Base-by-base conservation (phyloP, 257 asterid genomes). In the Schizonepeta tenuifolia region DNA sequence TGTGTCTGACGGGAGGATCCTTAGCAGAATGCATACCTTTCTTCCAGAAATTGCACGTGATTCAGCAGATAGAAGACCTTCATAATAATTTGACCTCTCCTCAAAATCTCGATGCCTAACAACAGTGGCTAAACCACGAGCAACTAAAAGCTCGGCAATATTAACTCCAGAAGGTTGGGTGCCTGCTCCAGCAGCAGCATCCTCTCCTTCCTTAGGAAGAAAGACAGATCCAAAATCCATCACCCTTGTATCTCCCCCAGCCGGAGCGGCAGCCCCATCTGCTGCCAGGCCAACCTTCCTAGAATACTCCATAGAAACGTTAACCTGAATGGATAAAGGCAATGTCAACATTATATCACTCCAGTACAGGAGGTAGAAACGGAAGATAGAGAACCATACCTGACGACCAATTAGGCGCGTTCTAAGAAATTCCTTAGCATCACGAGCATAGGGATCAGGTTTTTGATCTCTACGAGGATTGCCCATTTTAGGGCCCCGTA, bases 191-290 rank as follows among this genome's bases (percentile, higher is more conserved):
- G 85, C 71, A 46, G 85, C 73, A 67, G 86, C 88, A 77, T 50
- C 90, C 49, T 83, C 94, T 35, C 93, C 98, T 11, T 90, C 96
- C 87, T 92, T 92, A 11, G 81, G 40, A 74, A 88, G 86, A 86
- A 95, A 95, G 64, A 95, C 89, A 8, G 99, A 70, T 77, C 99
- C 99, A 82, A 95, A 95, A 84, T 95, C 97, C 98, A 95, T 90
- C 75, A 88, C 92, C 77, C 83, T 86, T 20, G 93, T 80, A 77
- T 92, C 97, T 1, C 89, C 58, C 9, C 80, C 84, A 58, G 95
- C 53, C 0, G 88, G 81, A 64, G 87, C 76, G 64, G 80, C 82
- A 58, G 87, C 76, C n/a, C 97, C 99, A 63, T 92, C 99, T 57
- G 82, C 99, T 61, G 82, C 80, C 75, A 88, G 46, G 78, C 66